These are phyloP conservation scores for Esteya vermicola DNA, from an alignment of 2,329 filamentous ascomycete genomes.

Conservation along the genomic window DNA sequence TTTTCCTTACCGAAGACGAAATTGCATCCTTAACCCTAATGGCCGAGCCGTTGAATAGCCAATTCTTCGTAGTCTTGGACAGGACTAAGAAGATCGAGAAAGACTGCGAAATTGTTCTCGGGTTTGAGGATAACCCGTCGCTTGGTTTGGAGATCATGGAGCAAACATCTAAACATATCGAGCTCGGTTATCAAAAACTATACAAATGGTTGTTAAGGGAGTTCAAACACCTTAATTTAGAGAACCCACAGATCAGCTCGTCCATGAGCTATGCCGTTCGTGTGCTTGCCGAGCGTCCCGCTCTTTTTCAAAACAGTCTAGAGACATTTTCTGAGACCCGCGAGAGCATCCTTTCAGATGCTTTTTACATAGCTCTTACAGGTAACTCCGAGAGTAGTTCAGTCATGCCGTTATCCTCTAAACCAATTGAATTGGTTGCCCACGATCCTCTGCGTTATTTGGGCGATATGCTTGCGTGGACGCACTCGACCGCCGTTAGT, in stretches of 20 bases:
- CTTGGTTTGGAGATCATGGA: constrained; percentile 86
- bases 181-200: constrained; percentile 85
- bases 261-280: constrained; percentile 73
- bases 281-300: constrained; percentile 77
- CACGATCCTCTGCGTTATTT: constrained; percentile 87
- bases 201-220: constrained; percentile 92
- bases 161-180: constrained; percentile 72
- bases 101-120: constrained; percentile 79
- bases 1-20: constrained; percentile 73
- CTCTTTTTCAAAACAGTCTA: constrained; percentile 83
- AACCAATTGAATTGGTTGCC: constrained; percentile 87
- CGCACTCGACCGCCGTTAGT: constrained; percentile 84
- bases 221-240: constrained; percentile 81
- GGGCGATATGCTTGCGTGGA: constrained; percentile 96
- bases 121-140: constrained; percentile 81
- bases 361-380: constrained; percentile 79
- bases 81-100: constrained; percentile 77
- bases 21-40: constrained; percentile 60
- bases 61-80: constrained; percentile 64
- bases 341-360: constrained; percentile 73
- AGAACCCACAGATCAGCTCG: constrained; percentile 82
- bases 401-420: constrained; percentile 45
- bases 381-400: constrained; percentile 28
- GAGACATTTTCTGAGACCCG: constrained; percentile 86
- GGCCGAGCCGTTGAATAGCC: constrained; percentile 69